Conservation (phyloP, 2,329 filamentous ascomycete species). For the Alternaria hordeiaustralica region DNA sequence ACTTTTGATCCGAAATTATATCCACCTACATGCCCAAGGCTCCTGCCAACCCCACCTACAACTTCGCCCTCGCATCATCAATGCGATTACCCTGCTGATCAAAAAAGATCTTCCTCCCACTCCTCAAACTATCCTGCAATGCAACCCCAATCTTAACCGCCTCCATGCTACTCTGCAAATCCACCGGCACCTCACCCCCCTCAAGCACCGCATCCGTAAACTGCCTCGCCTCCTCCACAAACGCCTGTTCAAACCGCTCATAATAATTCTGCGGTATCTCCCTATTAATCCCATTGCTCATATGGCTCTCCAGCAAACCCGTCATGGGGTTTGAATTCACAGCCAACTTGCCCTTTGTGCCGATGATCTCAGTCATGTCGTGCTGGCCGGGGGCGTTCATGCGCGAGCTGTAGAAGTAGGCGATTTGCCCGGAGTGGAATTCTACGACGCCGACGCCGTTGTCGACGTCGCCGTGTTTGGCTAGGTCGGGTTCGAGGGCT, state of each 20-base stretch:
- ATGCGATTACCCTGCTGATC: slow-evolving; percentile 60
- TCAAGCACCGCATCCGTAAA: slow-evolving; percentile 67
- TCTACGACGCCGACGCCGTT: slow-evolving; percentile 70
- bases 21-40: not conserved
- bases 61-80: slow-evolving; percentile 43
- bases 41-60: slow-evolving; percentile 32
- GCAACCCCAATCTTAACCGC: slow-evolving; percentile 66
- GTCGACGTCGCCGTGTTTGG: slow-evolving; percentile 65
- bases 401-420: slow-evolving; percentile 67
- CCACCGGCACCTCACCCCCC: slow-evolving; percentile 61
- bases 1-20: not conserved
- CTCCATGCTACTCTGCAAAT: slow-evolving; percentile 63
- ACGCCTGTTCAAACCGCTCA: slow-evolving; percentile 67
- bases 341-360: slow-evolving; percentile 68
- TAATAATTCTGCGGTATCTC: slow-evolving; percentile 69
- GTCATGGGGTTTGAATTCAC: slow-evolving; percentile 65
- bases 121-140: slow-evolving; percentile 53
- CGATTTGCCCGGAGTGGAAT: slow-evolving; percentile 68
- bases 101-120: slow-evolving; percentile 60
- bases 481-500: slow-evolving; percentile 64
- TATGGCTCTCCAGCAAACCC: slow-evolving; percentile 63
- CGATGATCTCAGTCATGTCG: slow-evolving; percentile 71
- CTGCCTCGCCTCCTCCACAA: slow-evolving; percentile 68
- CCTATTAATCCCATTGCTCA: slow-evolving; percentile 60
- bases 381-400: slow-evolving; percentile 75